Conservation (phyloP, 2,329 filamentous ascomycete genomes). For the Chaetomium sp. region DNA sequence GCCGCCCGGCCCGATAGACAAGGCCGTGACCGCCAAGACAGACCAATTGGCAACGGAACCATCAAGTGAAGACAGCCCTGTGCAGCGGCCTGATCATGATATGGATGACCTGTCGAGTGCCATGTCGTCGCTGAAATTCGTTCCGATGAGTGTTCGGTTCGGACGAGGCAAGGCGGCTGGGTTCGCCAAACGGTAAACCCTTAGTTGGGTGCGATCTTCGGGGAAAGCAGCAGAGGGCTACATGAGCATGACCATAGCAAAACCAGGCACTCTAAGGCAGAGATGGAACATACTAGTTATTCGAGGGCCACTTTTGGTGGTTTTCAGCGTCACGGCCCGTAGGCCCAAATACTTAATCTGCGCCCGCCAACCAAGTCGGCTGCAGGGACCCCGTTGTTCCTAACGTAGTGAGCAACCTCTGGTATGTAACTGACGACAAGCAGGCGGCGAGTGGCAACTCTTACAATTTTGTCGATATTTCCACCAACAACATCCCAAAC, state of each 20-base stretch:
- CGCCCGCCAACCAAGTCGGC: not conserved
- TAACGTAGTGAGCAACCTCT: conserved; percentile 8
- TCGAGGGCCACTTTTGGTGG: conserved; percentile 1
- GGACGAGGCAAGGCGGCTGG: conserved; percentile 49
- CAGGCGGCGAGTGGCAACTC: conserved; percentile 4
- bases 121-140: conserved; percentile 66
- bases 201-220: not conserved
- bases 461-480: conserved; percentile 12
- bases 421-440: not conserved
- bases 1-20: not conserved
- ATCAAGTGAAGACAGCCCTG: not conserved
- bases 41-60: not conserved
- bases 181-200: conserved; percentile 41
- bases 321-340: conserved; percentile 4
- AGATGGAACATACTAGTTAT: conserved; percentile 10
- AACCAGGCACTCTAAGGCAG: not conserved
- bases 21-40: not conserved
- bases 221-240: not conserved
- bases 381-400: not conserved
- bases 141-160: conserved; percentile 62
- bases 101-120: conserved; percentile 59
- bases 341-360: not conserved
- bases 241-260: conserved; percentile 10
- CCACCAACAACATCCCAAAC: not conserved
- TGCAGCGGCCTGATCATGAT: conserved; percentile 35